phyloP scores from a whole-genome alignment of 768 basidiomycete genomes.

The Austroboletus eburneus region DNA sequence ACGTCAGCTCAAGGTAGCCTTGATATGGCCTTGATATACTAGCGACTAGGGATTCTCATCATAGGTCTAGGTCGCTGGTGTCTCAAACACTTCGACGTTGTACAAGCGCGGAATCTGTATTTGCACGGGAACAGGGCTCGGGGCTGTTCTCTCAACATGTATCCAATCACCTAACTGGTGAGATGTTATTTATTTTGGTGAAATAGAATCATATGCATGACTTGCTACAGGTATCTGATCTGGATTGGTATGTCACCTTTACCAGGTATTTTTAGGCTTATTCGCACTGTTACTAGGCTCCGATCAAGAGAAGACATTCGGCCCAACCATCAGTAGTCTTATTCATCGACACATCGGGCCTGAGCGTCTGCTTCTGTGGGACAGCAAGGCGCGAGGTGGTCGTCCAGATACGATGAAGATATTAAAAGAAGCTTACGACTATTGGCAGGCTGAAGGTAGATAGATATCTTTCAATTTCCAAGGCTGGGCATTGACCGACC shows the following conservation, averaged over 20 bases:
- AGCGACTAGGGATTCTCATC: constrained; percentile 6
- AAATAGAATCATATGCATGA: constrained; percentile 1
- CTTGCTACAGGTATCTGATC: constrained; percentile 58
- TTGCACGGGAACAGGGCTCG: constrained; percentile 80
- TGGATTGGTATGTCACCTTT: constrained; percentile 55
- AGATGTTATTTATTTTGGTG: constrained; percentile 14
- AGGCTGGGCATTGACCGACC: background rate
- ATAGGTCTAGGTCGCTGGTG: constrained; percentile 60
- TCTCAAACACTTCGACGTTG: constrained; percentile 76
- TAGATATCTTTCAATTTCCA: background rate
- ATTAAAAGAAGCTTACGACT: constrained; percentile 60
- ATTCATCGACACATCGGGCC: constrained; percentile 70
- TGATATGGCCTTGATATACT: background rate
- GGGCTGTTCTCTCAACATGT: constrained; percentile 73
- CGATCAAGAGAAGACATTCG: constrained; percentile 82
- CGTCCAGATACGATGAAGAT: constrained; percentile 78
- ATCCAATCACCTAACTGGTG: constrained; percentile 73
- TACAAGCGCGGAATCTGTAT: constrained; percentile 78
- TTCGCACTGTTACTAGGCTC: constrained; percentile 45
- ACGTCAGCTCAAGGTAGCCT: constrained; percentile 65
- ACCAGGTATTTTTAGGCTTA: constrained; percentile 6
- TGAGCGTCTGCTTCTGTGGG: constrained; percentile 73
- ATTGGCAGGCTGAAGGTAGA: constrained; percentile 69
- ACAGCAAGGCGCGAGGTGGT: constrained; percentile 68
- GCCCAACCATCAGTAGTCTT: constrained; percentile 70